Conservation (phyloP, 768 basidiomycete genomes). For the Russula emetica region DNA sequence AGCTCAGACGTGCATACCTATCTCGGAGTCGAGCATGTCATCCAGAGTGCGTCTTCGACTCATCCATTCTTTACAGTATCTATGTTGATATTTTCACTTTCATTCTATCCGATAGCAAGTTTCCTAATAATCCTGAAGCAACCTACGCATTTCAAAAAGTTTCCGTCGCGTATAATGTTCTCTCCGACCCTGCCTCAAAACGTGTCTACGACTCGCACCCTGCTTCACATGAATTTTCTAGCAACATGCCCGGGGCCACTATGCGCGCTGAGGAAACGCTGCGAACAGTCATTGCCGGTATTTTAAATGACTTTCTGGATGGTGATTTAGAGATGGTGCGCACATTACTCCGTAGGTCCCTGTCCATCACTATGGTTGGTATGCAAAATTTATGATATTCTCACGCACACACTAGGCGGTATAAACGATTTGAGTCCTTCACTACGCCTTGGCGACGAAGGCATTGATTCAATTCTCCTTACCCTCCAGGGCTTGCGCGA, state of each 20-base stretch:
- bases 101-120: constrained; percentile 52
- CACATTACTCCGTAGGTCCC: constrained; percentile 59
- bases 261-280: constrained; percentile 75
- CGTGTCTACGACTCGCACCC: constrained; percentile 63
- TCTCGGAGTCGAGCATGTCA: constrained; percentile 72
- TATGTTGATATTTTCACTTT: background rate
- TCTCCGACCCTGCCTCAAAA: constrained; percentile 66
- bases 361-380: background rate
- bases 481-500: constrained; percentile 68
- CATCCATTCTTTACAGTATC: background rate
- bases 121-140: constrained; percentile 67
- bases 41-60: constrained; percentile 65
- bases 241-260: constrained; percentile 50
- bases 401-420: constrained; percentile 45
- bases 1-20: constrained; percentile 73
- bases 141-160: constrained; percentile 86
- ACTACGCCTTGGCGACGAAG: constrained; percentile 70
- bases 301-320: constrained; percentile 78
- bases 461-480: constrained; percentile 69
- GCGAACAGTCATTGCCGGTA: constrained; percentile 62
- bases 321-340: constrained; percentile 86
- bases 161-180: constrained; percentile 75
- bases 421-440: constrained; percentile 78
- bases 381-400: constrained; percentile 1
- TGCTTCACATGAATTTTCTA: constrained; percentile 43